Evolutionary conservation across 2,329 filamentous ascomycete genomes (phyloP), one percentile per base, ranked within the genome.

Genomic region (Aureobasidium sp.): DNA sequence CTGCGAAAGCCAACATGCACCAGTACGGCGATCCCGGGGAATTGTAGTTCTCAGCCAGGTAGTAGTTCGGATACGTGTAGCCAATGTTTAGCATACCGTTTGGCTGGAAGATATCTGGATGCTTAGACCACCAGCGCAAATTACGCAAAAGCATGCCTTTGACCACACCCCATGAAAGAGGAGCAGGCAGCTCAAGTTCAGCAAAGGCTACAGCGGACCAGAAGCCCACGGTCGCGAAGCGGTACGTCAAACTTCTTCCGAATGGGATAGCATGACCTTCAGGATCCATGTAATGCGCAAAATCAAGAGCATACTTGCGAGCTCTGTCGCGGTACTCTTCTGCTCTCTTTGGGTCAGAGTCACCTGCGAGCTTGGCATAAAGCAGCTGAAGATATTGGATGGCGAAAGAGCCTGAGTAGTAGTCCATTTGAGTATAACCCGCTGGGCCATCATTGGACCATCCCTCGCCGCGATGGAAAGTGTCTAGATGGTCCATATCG

Each of bases 221-320:
- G 75, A 92, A 92, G 0, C 85, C 88, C n/a, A 87, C 86, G 85
- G 92, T 92, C 53, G 88, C 89, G 72, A 91, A 92, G n/a, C 89
- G 84, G 72, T 93, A 93, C 7, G 87, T 89, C 55, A 92, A 82
- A 59, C 87, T 90, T 52, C 89, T 83, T 3, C 89, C 89, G 67
- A 91, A 93, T 0, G 89, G 89, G 57, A 91, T 88, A 1, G 87
- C 82, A 27, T 87, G 81, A 71, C 81, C 89, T 71, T 89, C 81
- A 9, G 84, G 80, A 68, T 90, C 88, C 65, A 89, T 91, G 73
- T 91, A 92, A 74, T 91, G 86, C 3, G 86, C 81, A 65, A 92
- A 84, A 66, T 92, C 88, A 2, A 87, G 76, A 0, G 89, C 88
- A 65, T 82, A 88, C 63, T 81, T 74, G 65, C 84, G 82, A 0